Evolutionary conservation across 805 yeast genomes (phyloP).

Genomic region (Schwanniomyces pseudopolymorphus): DNA sequence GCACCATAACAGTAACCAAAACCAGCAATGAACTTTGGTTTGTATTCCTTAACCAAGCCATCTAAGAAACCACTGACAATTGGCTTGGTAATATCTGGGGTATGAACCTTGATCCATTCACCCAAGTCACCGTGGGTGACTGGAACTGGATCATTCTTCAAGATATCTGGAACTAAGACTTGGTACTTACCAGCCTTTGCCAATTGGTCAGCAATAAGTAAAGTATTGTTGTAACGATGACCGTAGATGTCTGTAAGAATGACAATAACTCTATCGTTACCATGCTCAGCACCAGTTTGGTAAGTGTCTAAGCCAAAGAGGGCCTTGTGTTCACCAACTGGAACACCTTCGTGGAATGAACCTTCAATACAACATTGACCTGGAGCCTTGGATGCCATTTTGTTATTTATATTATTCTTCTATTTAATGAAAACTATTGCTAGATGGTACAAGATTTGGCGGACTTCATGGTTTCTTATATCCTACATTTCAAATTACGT

Average conservation of each 20-base stretch:
- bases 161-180: slow-evolving; percentile 75
- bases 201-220: slow-evolving; percentile 64
- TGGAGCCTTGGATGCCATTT: slow-evolving; percentile 53
- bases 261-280: slow-evolving; percentile 50
- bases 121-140: slow-evolving; percentile 12
- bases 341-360: slow-evolving; percentile 49
- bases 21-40: slow-evolving; percentile 52
- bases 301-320: slow-evolving; percentile 43
- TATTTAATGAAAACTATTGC: no score
- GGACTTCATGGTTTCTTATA: neutral
- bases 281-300: slow-evolving; percentile 24
- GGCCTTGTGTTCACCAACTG: slow-evolving; percentile 43
- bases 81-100: slow-evolving; percentile 45
- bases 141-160: slow-evolving; percentile 46
- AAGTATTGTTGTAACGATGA: slow-evolving; percentile 51
- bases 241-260: slow-evolving; percentile 75
- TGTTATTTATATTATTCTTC: neutral
- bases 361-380: slow-evolving; percentile 47
- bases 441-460: neutral
- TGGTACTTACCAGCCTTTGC: slow-evolving; percentile 58
- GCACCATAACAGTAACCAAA: slow-evolving; percentile 90
- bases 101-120: slow-evolving; percentile 59
- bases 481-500: neutral
- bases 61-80: slow-evolving; percentile 49
- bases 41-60: slow-evolving; percentile 39